These are phyloP conservation scores for Brassica carinata DNA, from an alignment of 345 rosid species.

Conservation along the genomic window DNA sequence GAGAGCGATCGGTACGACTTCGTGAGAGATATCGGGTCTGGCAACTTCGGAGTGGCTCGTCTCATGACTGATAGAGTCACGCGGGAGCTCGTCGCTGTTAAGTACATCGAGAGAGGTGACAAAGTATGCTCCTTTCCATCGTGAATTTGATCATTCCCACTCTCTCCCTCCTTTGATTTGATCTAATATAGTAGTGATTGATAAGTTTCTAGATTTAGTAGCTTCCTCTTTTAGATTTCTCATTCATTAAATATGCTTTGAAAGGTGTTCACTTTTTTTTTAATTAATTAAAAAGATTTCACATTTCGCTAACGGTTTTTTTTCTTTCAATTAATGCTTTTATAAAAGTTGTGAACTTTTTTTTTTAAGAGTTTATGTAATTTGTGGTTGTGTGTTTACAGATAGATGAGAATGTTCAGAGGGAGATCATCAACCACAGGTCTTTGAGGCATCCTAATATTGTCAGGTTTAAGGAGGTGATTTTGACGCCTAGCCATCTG, in stretches of 20 bases:
- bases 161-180: not conserved
- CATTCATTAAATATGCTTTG: not conserved
- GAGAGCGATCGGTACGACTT: constrained; percentile 92
- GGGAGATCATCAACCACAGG: constrained; percentile 80
- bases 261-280: constrained; percentile 8
- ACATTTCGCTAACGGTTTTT: constrained; percentile 3
- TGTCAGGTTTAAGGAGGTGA: constrained; percentile 73
- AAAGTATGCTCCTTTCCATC: constrained; percentile 46
- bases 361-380: no score
- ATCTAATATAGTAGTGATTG: not conserved
- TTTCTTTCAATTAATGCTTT: not conserved
- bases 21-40: constrained; percentile 86
- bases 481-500: constrained; percentile 90
- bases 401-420: constrained; percentile 74
- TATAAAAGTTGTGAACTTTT: not conserved
- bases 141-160: not conserved
- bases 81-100: constrained; percentile 89
- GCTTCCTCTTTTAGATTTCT: constrained; percentile 15
- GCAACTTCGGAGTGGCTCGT: constrained; percentile 90
- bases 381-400: constrained; percentile 6
- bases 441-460: constrained; percentile 72
- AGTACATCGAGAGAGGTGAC: constrained; percentile 95
- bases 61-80: constrained; percentile 82
- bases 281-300: not conserved
- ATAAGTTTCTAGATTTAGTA: constrained; percentile 39